Evolutionary conservation across 805 yeast genomes (phyloP), one percentile per base, ranked within the genome.

Genomic region (Cyberlindnera americana): DNA sequence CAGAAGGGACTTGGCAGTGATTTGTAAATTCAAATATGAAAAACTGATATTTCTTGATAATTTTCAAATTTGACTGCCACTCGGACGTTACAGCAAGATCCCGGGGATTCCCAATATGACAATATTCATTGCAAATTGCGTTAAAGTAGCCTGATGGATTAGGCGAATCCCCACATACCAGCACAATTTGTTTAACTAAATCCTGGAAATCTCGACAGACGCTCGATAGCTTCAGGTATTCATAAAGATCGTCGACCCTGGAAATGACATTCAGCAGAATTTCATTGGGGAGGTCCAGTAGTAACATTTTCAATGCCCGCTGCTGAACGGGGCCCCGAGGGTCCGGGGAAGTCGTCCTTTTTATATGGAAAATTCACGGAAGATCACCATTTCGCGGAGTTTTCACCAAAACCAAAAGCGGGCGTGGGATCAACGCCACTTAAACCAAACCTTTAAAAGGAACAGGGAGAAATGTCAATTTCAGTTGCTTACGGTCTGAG

Each of bases 381-480:
- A n/a, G n/a, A n/a, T n/a, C n/a, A n/a, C n/a, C n/a, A n/a, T n/a
- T n/a, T n/a, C n/a, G n/a, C n/a, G n/a, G n/a, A n/a, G n/a, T n/a
- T n/a, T n/a, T n/a, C n/a, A n/a, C n/a, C n/a, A n/a, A n/a, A n/a
- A n/a, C n/a, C n/a, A n/a, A n/a, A n/a, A n/a, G n/a, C n/a, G n/a
- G n/a, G n/a, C n/a, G n/a, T n/a, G n/a, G n/a, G n/a, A n/a, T n/a
- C n/a, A n/a, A n/a, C n/a, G n/a, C n/a, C n/a, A n/a, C n/a, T n/a
- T n/a, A n/a, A n/a, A n/a, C n/a, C n/a, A n/a, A n/a, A n/a, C n/a
- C n/a, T n/a, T n/a, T n/a, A n/a, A n/a, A n/a, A n/a, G n/a, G n/a
- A n/a, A n/a, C n/a, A n/a, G n/a, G n/a, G n/a, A 19, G 14, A 7
- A 29, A 70, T 70, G 74, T 56, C 72, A 7, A 18, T n/a, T 9